Evolutionary conservation across 176 grass and related monocot genomes (phyloP), one percentile per base, ranked within the genome.

Genomic region (Tillandsia leiboldiana): DNA sequence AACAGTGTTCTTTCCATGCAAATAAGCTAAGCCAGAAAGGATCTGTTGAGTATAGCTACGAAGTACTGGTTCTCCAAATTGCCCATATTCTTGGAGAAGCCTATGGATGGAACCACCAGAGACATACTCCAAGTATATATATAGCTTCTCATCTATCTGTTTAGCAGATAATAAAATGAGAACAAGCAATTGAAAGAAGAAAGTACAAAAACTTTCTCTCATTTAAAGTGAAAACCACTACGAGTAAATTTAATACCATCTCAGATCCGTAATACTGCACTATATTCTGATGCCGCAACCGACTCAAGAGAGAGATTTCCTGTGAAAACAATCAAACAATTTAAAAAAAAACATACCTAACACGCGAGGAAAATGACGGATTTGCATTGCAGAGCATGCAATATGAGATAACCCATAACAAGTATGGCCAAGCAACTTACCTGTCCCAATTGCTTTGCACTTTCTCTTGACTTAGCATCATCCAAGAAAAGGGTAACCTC

Each of bases 101-200:
- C 82, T 99, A 79, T 99, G 87, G 76, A 99, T 99, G 57, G 94
- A 99, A 83, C 94, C 94, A 72, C 94, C 89, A 53, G 94, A 99
- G 50, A 99, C 89, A 83, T 90, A 99, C 77, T 99, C 94, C 42
- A 99, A 77, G 74, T 99, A 99, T 87, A 99, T 99, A 78, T 99
- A 99, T 69, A 99, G 79, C 64, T 85, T 93, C 78, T 99, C 84
- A 73, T 99, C 89, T 73, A 93, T 82, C 89, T 99, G 52, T 54
- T 67, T 75, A 47, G 59, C 8, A 27, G 73, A 69, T 51, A 83
- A 62, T 72, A 63, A 62, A 33, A 26, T 67, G 12, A 67, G 15
- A 59, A 26, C 63, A 57, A 71, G 52, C 17, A 68, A 64, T 61
- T 64, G 52, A 50, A 85, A 65, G 66, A 86, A 2, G 66, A 26